Conservation (phyloP, 1,284 basidiomycete genomes). For the Bjerkandera adusta region DNA sequence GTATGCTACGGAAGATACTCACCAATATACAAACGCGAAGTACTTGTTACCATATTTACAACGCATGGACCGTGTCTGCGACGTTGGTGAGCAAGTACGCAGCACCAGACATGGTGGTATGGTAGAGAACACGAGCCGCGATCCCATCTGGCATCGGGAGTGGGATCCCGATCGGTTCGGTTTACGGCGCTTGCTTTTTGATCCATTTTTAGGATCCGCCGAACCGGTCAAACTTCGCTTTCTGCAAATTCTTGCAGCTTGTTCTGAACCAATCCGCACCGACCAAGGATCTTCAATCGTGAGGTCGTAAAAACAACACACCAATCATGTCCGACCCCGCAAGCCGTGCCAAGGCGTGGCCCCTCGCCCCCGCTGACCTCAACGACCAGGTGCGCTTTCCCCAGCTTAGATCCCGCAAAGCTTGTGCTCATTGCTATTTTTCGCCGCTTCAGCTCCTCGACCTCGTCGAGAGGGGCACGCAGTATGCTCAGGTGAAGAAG, state of each 20-base stretch:
- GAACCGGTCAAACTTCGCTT: constrained; percentile 11
- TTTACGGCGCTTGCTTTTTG: background rate
- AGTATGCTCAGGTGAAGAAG: constrained; percentile 98
- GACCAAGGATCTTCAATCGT: constrained; percentile 79
- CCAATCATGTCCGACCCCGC: constrained; percentile 52
- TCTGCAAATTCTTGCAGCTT: constrained; percentile 10
- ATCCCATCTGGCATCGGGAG: background rate
- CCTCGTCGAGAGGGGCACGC: constrained; percentile 84
- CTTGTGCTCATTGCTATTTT: background rate
- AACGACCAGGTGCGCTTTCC: constrained; percentile 83
- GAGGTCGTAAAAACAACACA: constrained; percentile 52
- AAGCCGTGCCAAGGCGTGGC: constrained; percentile 82
- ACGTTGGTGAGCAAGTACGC: too few relatives aligned
- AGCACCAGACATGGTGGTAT: too few relatives aligned
- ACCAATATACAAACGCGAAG: too few relatives aligned
- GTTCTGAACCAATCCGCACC: constrained; percentile 18
- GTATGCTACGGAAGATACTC: too few relatives aligned
- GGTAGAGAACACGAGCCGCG: background rate
- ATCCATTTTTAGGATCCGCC: constrained; percentile 8
- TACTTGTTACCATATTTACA: too few relatives aligned
- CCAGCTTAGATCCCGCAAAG: constrained; percentile 24
- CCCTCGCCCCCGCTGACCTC: constrained; percentile 83
- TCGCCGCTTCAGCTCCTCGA: constrained; percentile 94
- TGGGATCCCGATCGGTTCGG: background rate
- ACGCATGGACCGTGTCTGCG: too few relatives aligned